Percentiles rank a stretch among this genome's conserved stretches.
Conservation (phyloP, 176 grass and related monocot species). For the Oryza officinalis region DNA sequence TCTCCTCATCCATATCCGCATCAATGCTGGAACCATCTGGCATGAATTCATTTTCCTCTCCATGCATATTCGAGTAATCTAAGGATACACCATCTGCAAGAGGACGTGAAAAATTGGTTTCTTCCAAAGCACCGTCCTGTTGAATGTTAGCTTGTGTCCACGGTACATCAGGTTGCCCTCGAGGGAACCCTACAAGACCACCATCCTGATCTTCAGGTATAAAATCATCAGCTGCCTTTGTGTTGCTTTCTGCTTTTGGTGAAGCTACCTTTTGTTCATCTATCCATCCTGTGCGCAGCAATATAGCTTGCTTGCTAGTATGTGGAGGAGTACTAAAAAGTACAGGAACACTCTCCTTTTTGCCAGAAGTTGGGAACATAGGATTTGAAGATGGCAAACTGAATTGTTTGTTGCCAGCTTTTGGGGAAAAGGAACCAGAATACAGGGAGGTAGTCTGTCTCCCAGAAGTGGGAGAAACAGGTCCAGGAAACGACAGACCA, state of each 20-base stretch:
- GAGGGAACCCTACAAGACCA: constrained; percentile 2
- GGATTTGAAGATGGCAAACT: constrained; percentile 42
- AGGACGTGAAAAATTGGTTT: constrained; percentile 28
- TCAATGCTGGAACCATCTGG: constrained; percentile 28
- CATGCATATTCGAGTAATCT: constrained; percentile 42
- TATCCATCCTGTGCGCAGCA: constrained; percentile 11
- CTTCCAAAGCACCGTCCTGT: constrained; percentile 18
- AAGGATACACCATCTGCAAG: background rate
- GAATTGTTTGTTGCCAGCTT: constrained; percentile 25
- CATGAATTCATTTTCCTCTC: constrained; percentile 32
- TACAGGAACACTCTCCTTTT: constrained; percentile 27
- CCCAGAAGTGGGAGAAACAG: constrained; percentile 34
- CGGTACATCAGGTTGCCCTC: constrained; percentile 1
- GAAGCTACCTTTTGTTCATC: constrained; percentile 37
- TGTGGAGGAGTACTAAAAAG: constrained; percentile 3
- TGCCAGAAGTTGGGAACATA: constrained; percentile 18
- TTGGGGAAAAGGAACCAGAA: constrained; percentile 38
- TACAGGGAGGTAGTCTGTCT: constrained; percentile 26
- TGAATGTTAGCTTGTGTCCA: constrained; percentile 32
- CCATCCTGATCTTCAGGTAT: constrained; percentile 32
- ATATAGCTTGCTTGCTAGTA: constrained; percentile 26
- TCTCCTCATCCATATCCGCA: constrained; percentile 38
- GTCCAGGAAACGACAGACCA: constrained; percentile 6
- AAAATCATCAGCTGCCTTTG: constrained; percentile 34
- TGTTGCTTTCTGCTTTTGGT: constrained; percentile 33